Evolutionary conservation across 192 early-diverging fungal genomes (phyloP), one percentile per base, ranked within the genome.

Genomic region (Endogone sp.): DNA sequence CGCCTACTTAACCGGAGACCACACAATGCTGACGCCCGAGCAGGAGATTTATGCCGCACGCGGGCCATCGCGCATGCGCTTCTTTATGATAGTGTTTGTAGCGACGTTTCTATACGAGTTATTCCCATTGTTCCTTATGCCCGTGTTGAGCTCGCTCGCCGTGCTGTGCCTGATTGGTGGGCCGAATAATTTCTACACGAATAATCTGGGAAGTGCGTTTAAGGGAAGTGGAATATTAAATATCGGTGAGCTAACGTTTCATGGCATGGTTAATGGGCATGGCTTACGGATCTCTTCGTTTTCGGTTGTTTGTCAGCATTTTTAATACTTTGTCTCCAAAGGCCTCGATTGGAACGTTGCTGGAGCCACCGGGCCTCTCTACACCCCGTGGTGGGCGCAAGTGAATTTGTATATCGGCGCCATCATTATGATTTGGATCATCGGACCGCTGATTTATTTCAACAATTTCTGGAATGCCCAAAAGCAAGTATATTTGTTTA

Each of bases 351-450:
- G 67, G 67, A 68, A 60, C 25, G 67, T 59, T 4, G 59, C 59
- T 29, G 67, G 67, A 31, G 56, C 67, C 3, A 60, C 37, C 26
- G 59, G 57, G 8, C 67, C 67, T 28, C 59, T 68, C 21, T 68
- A 32, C 67, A 68, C 67, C 9, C 67, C 67, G 44, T 68, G 56
- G 26, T 86, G 84, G 75, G 86, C 89, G 8, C 81, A 83, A 11
- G 84, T 82, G 70, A 92, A 92, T 71, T 81, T 86, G 29, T 90
- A 89, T 74, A 70, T 80, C 2, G 87, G 88, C 4, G 80, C 86
- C 56, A 80, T 88, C 29, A 63, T 84, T 1, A 79, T 88, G 31
- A 81, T 88, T 64, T 93, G 92, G 92, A 74, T 92, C 61, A 75
- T 88, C 10, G 84, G 84, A 0, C 92, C 91, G 10, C 72, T 88